These are phyloP conservation scores for Brassica cretica DNA, from an alignment of 345 rosid genomes.

Conservation along the genomic window DNA sequence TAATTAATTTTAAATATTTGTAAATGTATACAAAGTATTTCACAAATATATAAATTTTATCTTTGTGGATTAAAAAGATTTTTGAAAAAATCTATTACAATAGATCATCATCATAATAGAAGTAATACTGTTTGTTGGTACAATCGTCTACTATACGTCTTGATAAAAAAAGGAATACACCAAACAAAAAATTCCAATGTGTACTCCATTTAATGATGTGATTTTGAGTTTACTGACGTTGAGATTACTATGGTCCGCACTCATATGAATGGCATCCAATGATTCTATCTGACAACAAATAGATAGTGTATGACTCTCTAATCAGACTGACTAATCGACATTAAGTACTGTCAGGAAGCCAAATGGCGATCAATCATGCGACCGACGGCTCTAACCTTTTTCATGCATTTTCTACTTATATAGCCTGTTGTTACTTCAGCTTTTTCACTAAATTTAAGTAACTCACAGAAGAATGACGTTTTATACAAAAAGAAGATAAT, in stretches of 20 bases:
- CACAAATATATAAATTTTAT: not conserved
- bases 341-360: not conserved
- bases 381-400: not conserved
- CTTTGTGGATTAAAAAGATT: not conserved
- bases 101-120: not conserved
- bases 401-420: not conserved
- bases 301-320: not conserved
- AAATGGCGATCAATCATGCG: not conserved
- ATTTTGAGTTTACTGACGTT: conserved; percentile 7
- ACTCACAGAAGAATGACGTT: not conserved
- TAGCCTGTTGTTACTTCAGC: not conserved
- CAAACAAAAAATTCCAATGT: not conserved
- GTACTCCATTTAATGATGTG: conserved; percentile 19
- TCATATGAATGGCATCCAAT: not conserved
- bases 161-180: not conserved
- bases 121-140: not conserved
- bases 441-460: not conserved
- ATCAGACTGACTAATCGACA: not conserved
- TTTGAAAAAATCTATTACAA: not conserved
- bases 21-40: not conserved
- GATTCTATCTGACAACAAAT: not conserved
- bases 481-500: not conserved
- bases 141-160: not conserved
- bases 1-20: too few relatives aligned
- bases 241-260: not conserved